phyloP scores from a whole-genome alignment of 2,329 filamentous ascomycete species.

The Fusarium pseudoanthophilum region DNA sequence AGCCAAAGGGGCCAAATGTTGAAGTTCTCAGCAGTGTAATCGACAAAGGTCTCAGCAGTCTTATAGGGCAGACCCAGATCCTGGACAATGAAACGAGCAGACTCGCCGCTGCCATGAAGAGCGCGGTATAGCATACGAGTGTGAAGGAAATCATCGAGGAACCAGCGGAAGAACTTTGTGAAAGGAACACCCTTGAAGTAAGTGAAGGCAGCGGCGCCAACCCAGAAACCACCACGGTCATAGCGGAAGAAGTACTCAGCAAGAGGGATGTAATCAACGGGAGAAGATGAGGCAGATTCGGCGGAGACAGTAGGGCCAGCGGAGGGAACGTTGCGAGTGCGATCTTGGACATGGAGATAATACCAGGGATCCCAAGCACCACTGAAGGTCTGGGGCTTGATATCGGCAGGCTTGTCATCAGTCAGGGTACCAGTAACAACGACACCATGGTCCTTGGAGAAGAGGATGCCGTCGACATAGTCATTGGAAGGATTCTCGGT shows the following conservation, averaged over 20 bases:
- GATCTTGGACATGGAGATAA: constrained; percentile 71
- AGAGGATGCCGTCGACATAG: constrained; percentile 77
- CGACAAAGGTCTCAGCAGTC: constrained; percentile 63
- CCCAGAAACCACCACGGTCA: constrained; percentile 81
- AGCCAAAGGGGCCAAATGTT: constrained; percentile 71
- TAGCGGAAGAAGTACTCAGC: constrained; percentile 82
- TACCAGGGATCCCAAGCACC: constrained; percentile 77
- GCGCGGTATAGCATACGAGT: constrained; percentile 80
- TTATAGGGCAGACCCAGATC: constrained; percentile 70
- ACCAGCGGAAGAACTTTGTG: constrained; percentile 71
- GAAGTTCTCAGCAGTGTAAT: constrained; percentile 63
- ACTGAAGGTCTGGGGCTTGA: constrained; percentile 63
- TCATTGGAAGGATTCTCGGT: constrained; percentile 58
- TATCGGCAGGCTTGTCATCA: constrained; percentile 53
- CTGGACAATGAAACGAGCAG: constrained; percentile 73
- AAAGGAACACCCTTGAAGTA: constrained; percentile 76
- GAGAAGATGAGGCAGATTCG: constrained; percentile 36
- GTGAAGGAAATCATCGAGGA: constrained; percentile 77
- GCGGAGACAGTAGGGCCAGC: constrained; percentile 27
- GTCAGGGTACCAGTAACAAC: constrained; percentile 70
- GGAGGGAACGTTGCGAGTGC: constrained; percentile 47
- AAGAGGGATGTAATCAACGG: constrained; percentile 70
- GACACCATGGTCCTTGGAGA: constrained; percentile 63
- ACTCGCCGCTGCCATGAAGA: constrained; percentile 73
- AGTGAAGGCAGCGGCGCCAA: constrained; percentile 71